These are phyloP conservation scores for Boletus subluridellus DNA, from an alignment of 1,284 basidiomycete species.

Conservation along the genomic window DNA sequence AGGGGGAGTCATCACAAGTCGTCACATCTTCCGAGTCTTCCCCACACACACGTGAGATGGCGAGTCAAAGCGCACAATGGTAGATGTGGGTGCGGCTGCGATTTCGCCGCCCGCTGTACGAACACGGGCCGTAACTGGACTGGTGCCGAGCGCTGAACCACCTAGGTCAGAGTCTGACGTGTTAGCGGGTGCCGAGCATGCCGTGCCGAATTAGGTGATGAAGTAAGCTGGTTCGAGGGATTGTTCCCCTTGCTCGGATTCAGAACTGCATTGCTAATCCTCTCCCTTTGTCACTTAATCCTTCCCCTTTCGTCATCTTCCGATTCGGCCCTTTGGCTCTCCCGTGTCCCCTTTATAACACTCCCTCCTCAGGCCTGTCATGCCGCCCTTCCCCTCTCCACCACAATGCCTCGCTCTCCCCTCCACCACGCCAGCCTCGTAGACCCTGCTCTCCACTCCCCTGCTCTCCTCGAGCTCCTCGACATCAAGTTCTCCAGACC, in stretches of 20 bases:
- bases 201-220: neutral
- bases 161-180: neutral
- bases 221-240: constrained; percentile 11
- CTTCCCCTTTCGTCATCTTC: constrained; percentile 30
- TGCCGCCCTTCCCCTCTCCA: neutral
- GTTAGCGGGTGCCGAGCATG: constrained; percentile 1
- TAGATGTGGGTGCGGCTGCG: no score
- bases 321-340: constrained; percentile 33
- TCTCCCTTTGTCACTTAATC: constrained; percentile 12
- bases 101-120: no score
- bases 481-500: constrained; percentile 55
- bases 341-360: constrained; percentile 35
- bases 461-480: constrained; percentile 60
- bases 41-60: no score
- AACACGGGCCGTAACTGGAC: no score
- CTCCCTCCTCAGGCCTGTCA: neutral
- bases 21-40: no score
- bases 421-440: constrained; percentile 63
- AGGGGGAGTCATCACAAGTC: constrained; percentile 4
- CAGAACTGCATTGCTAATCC: constrained; percentile 29
- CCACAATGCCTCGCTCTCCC: constrained; percentile 32
- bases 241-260: no score
- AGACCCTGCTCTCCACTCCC: constrained; percentile 56
- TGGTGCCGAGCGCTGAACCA: neutral
- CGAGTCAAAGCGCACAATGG: no score